A percentile compares a stretch with the other conserved stretches of the same genome.
Evolutionary conservation across 2,329 filamentous ascomycete genomes (phyloP).

Genomic region (Epichloe elymi): DNA sequence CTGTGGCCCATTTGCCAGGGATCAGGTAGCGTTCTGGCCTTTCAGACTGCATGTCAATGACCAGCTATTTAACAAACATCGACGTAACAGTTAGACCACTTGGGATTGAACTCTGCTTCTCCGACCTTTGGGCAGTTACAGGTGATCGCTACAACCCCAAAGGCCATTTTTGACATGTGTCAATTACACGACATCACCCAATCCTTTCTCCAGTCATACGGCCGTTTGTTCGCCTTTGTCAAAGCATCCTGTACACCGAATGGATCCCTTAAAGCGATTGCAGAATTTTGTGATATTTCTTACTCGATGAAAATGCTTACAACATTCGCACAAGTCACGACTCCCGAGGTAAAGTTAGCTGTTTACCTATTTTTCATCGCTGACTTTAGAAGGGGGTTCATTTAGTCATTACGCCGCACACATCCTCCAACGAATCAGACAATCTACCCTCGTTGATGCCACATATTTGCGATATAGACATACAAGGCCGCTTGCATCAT

Average conservation of each 20-base stretch:
- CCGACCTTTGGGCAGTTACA: constrained; percentile 16
- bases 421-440: constrained; percentile 2
- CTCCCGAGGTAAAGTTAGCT: constrained; percentile 13
- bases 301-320: constrained; percentile 27
- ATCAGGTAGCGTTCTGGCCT: not conserved
- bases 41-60: not conserved
- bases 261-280: constrained; percentile 32
- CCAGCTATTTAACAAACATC: not conserved
- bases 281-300: constrained; percentile 39
- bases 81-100: not conserved
- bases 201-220: constrained; percentile 30
- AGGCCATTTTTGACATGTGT: constrained; percentile 11
- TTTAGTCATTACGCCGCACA: constrained; percentile 11
- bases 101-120: not conserved
- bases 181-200: constrained; percentile 22
- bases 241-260: constrained; percentile 26
- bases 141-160: constrained; percentile 13
- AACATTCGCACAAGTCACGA: constrained; percentile 17
- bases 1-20: constrained; percentile 5
- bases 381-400: constrained; percentile 12
- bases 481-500: constrained; percentile 3
- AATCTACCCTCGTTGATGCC: constrained; percentile 8
- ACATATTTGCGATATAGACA: not conserved
- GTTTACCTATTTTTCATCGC: not conserved
- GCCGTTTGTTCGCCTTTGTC: constrained; percentile 39